A percentile compares a stretch with the other conserved stretches of the same genome.
These are phyloP conservation scores for Fusarium sp. DNA, from an alignment of 2,329 filamentous ascomycete species.

Conservation along the genomic window DNA sequence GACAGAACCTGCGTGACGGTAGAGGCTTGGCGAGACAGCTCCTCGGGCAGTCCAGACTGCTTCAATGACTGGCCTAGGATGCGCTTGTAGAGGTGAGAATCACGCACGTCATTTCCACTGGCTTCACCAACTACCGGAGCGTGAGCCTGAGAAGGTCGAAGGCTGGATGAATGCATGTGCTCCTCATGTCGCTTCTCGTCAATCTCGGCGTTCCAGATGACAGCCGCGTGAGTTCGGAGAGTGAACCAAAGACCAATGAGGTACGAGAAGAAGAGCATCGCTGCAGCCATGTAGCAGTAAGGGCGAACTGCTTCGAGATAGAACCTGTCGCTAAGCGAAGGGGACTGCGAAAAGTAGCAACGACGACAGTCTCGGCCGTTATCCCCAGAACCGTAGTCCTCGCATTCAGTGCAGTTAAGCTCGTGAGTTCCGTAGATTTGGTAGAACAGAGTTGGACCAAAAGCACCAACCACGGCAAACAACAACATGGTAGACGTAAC, in stretches of 20 bases:
- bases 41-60: slow-evolving; percentile 74
- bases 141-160: slow-evolving; percentile 48
- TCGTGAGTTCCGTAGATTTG: slow-evolving; percentile 99
- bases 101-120: slow-evolving; percentile 74
- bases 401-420: slow-evolving; percentile 78
- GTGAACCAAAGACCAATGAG: slow-evolving; percentile 95
- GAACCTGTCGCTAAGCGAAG: slow-evolving; percentile 84
- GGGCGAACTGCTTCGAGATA: slow-evolving; percentile 90
- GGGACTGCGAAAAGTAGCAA: slow-evolving; percentile 91
- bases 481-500: slow-evolving; percentile 98
- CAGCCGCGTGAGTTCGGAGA: slow-evolving; percentile 90
- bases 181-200: slow-evolving; percentile 77
- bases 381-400: slow-evolving; percentile 54
- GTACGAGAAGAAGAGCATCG: slow-evolving; percentile 89
- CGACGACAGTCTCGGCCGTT: slow-evolving; percentile 79
- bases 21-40: slow-evolving; percentile 53
- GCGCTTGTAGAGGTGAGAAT: slow-evolving; percentile 89
- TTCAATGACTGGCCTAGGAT: slow-evolving; percentile 90
- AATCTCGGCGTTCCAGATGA: slow-evolving; percentile 90
- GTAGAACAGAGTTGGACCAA: slow-evolving; percentile 95
- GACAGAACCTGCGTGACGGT: slow-evolving; percentile 44
- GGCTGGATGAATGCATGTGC: slow-evolving; percentile 47
- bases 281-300: slow-evolving; percentile 88
- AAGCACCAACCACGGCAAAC: slow-evolving; percentile 94
- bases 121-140: slow-evolving; percentile 53